Percentiles rank a stretch among this genome's conserved stretches.
Conservation (phyloP, 75 land plant species). For the Isoetes taiwanensis region DNA sequence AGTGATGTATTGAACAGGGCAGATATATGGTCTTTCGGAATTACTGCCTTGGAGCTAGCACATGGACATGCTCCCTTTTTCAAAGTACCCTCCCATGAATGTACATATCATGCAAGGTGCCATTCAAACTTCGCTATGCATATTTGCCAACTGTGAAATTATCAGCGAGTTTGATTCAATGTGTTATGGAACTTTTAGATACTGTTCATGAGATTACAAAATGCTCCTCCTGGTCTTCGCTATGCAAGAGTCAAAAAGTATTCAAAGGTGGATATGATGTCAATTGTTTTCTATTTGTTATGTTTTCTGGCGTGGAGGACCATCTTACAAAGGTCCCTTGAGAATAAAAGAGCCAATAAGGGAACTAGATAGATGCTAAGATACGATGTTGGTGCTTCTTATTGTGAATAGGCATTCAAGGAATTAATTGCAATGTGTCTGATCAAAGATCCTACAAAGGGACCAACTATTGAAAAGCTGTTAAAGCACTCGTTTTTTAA, state of each 20-base stretch:
- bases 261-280: conserved; percentile 48
- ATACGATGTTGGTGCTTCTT: no score
- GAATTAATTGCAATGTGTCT: conserved; percentile 93
- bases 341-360: no score
- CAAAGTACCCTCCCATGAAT: conserved; percentile 99
- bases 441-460: conserved; percentile 84
- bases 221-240: conserved; percentile 95
- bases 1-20: conserved; percentile 81
- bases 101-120: no score
- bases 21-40: conserved; percentile 98
- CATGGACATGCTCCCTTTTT: conserved; percentile 99
- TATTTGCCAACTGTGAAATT: no score
- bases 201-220: conserved; percentile 90
- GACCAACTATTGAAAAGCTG: conserved; percentile 79
- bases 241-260: conserved; percentile 74
- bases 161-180: no score
- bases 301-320: background rate
- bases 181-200: conserved; percentile 65
- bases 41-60: conserved; percentile 94
- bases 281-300: background rate
- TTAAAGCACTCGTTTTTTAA: conserved; percentile 83
- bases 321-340: no score
- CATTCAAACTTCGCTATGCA: no score
- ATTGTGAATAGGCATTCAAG: conserved; percentile 58
- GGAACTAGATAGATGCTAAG: no score